These are phyloP conservation scores for Mallotus nudiflorus DNA, from an alignment of 345 rosid genomes.

Conservation along the genomic window DNA sequence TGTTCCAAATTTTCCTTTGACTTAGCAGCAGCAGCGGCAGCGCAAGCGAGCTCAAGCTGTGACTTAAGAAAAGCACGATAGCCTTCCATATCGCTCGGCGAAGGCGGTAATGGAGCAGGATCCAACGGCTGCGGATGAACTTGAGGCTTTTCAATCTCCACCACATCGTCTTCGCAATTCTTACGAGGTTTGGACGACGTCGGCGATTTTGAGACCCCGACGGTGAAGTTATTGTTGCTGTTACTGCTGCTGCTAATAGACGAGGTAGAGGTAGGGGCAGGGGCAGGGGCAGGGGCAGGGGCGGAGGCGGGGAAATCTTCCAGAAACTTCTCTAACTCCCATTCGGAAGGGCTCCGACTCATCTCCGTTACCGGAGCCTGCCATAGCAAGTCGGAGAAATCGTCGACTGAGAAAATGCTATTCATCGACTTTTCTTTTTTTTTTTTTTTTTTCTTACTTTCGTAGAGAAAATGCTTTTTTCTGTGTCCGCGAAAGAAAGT, in stretches of 20 bases:
- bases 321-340: slow-evolving; percentile 64
- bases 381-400: slow-evolving; percentile 68
- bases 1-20: slow-evolving; percentile 43
- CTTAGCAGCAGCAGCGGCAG: slow-evolving; percentile 79
- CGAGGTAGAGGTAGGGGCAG: too few species aligned
- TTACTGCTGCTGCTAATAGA: slow-evolving; percentile 34
- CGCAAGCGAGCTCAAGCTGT: slow-evolving; percentile 71
- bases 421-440: slow-evolving; percentile 15
- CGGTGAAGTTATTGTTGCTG: slow-evolving; percentile 31
- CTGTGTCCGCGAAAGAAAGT: neutral
- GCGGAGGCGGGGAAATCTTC: slow-evolving; percentile 42
- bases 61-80: slow-evolving; percentile 58
- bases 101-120: slow-evolving; percentile 31
- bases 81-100: slow-evolving; percentile 38
- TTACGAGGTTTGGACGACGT: slow-evolving; percentile 37
- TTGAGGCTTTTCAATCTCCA: slow-evolving; percentile 39
- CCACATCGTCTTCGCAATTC: slow-evolving; percentile 44
- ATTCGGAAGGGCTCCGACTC: slow-evolving; percentile 64
- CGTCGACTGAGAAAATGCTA: slow-evolving; percentile 57
- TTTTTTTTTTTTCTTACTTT: neutral
- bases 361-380: slow-evolving; percentile 51
- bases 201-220: slow-evolving; percentile 37
- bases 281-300: too few species aligned
- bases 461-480: neutral
- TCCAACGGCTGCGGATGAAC: slow-evolving; percentile 22